Evolutionary conservation across 257 asterid genomes (phyloP).

Genomic region (Plantago ovata): DNA sequence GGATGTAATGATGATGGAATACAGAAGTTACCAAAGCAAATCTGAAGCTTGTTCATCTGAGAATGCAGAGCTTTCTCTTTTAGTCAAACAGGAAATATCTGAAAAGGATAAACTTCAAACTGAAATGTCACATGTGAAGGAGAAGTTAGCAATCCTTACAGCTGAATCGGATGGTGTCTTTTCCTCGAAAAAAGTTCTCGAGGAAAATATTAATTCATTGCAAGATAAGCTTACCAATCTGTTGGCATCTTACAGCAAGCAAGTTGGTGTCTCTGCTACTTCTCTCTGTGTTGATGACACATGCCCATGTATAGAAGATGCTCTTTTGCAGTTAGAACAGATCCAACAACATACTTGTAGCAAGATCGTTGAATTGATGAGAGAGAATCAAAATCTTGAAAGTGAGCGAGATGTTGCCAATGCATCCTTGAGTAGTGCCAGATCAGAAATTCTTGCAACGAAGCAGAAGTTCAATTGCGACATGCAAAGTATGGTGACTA

Average conservation of each 20-base stretch:
- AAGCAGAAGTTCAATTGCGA: conserved; percentile 56
- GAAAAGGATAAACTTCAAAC: conserved; percentile 46
- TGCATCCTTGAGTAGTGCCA: conserved; percentile 43
- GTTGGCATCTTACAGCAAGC: conserved; percentile 39
- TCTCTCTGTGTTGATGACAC: conserved; percentile 28
- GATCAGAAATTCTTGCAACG: conserved; percentile 59
- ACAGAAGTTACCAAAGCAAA: conserved; percentile 37
- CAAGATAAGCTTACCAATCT: conserved; percentile 47
- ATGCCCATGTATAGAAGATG: conserved; percentile 38
- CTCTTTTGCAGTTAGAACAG: conserved; percentile 54
- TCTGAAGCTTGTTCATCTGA: conserved; percentile 63
- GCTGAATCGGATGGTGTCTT: conserved; percentile 47
- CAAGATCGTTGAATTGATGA: conserved; percentile 46
- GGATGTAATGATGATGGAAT: conserved; percentile 40
- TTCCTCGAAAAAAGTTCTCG: conserved; percentile 49
- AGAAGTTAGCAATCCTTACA: conserved; percentile 37
- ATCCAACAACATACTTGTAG: conserved; percentile 42
- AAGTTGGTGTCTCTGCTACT: conserved; percentile 29
- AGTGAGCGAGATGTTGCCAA: conserved; percentile 50
- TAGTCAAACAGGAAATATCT: conserved; percentile 47
- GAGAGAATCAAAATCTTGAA: conserved; percentile 59
- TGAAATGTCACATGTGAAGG: conserved; percentile 47
- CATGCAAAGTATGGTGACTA: conserved; percentile 40
- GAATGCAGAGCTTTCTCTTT: conserved; percentile 54
- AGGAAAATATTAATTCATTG: conserved; percentile 41